Evolutionary conservation across 208 protist species (phyloP).

Genomic region (Herpetomonas tarakana): DNA sequence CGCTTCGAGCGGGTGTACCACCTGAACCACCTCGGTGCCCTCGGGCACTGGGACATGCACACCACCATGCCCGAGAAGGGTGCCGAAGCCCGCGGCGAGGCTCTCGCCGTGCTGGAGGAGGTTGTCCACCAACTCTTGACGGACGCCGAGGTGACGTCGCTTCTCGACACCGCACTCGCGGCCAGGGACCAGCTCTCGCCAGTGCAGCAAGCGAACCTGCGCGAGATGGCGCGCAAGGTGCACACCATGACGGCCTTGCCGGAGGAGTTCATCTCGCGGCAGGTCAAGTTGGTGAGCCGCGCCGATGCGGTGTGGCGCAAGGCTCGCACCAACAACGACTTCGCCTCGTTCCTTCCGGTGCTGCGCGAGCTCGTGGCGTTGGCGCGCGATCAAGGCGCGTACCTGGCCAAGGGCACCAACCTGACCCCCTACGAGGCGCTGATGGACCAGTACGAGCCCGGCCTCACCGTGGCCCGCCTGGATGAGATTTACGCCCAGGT

Average conservation of each 20-base stretch:
- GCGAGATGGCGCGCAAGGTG: slow-evolving; percentile 54
- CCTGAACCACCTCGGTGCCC: slow-evolving; percentile 39
- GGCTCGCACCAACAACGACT: slow-evolving; percentile 69
- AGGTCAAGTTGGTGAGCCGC: slow-evolving; percentile 44
- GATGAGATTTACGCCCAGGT: slow-evolving; percentile 73
- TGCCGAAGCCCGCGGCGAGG: slow-evolving; percentile 49
- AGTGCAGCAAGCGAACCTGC: slow-evolving; percentile 63
- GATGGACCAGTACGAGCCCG: slow-evolving; percentile 81
- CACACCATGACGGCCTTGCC: slow-evolving; percentile 39
- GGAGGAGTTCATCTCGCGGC: slow-evolving; percentile 51
- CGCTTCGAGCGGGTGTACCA: slow-evolving; percentile 55
- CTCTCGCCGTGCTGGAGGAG: slow-evolving; percentile 44
- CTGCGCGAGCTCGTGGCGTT: slow-evolving; percentile 77
- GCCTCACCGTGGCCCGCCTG: slow-evolving; percentile 49
- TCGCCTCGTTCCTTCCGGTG: slow-evolving; percentile 50
- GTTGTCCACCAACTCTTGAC: slow-evolving; percentile 52
- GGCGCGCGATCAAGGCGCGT: slow-evolving; percentile 54
- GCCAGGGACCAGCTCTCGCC: slow-evolving; percentile 25
- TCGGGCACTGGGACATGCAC: slow-evolving; percentile 71
- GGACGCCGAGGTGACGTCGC: slow-evolving; percentile 24
- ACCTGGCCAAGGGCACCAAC: slow-evolving; percentile 39
- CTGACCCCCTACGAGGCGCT: slow-evolving; percentile 72
- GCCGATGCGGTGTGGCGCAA: slow-evolving; percentile 63
- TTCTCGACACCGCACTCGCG: slow-evolving; percentile 33
- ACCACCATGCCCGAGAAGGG: slow-evolving; percentile 79